phyloP scores from a whole-genome alignment of 257 asterid genomes.

The Nicotiana benthamiana region DNA sequence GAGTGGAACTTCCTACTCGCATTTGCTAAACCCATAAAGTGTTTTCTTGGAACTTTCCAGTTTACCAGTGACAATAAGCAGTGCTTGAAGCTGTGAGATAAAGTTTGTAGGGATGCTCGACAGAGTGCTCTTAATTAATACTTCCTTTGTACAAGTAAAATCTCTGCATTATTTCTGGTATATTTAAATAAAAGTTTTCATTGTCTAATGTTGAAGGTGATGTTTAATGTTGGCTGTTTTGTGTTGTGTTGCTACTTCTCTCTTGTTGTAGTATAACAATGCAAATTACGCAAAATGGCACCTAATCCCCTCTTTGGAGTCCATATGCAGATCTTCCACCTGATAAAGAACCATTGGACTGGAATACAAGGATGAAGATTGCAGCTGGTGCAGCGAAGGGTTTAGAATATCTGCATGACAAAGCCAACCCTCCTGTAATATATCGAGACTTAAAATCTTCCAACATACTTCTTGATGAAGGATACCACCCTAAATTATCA shows the following conservation, averaged over 20 bases:
- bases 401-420: conserved; percentile 81
- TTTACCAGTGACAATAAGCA: too few species aligned
- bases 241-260: not conserved
- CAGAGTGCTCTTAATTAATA: not conserved
- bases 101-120: not conserved
- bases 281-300: not conserved
- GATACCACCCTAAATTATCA: conserved; percentile 69
- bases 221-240: not conserved
- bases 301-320: not conserved
- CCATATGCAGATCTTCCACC: conserved; percentile 43
- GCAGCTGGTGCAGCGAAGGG: conserved; percentile 95
- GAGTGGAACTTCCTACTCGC: too few species aligned
- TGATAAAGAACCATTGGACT: conserved; percentile 72
- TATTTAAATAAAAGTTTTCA: not conserved
- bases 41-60: too few species aligned
- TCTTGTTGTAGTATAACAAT: not conserved
- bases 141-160: not conserved
- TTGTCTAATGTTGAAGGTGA: not conserved
- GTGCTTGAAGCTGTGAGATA: not conserved
- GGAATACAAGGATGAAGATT: conserved; percentile 91
- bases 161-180: not conserved
- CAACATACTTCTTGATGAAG: conserved; percentile 78
- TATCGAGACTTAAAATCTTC: conserved; percentile 83
- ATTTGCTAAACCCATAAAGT: too few species aligned
- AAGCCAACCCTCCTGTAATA: conserved; percentile 84